These are phyloP conservation scores for Gloeostereum incarnatum DNA, from an alignment of 768 basidiomycete species.

Conservation along the genomic window DNA sequence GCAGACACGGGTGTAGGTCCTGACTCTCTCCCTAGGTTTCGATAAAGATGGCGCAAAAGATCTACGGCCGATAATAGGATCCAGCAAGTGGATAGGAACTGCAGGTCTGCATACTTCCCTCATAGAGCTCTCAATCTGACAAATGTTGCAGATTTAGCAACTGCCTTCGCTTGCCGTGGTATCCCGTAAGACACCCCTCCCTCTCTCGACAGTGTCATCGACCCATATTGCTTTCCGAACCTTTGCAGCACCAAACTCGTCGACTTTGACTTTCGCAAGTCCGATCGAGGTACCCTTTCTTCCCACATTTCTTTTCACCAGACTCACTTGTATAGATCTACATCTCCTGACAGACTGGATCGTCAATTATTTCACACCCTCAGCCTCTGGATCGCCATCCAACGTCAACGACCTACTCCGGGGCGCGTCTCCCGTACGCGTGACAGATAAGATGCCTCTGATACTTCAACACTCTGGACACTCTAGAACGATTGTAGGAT, in stretches of 20 bases:
- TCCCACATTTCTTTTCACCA: background rate
- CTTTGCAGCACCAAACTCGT: constrained; percentile 43
- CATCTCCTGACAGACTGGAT: constrained; percentile 62
- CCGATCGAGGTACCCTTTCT: background rate
- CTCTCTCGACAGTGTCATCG: background rate
- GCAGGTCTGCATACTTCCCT: constrained; percentile 35
- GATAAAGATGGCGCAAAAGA: constrained; percentile 62
- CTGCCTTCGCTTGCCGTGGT: constrained; percentile 68
- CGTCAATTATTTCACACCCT: constrained; percentile 52
- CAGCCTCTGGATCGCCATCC: constrained; percentile 14
- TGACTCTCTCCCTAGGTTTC: constrained; percentile 37
- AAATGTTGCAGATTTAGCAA: constrained; percentile 49
- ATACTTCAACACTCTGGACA: constrained; percentile 81
- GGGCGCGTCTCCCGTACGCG: constrained; percentile 37
- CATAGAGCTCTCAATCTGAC: background rate
- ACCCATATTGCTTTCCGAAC: background rate
- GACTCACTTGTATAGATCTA: constrained; percentile 22
- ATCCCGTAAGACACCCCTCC: constrained; percentile 56
- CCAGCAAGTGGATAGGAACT: constrained; percentile 75
- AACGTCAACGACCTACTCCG: constrained; percentile 46
- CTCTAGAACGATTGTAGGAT: constrained; percentile 83
- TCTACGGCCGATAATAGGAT: constrained; percentile 45
- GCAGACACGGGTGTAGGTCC: background rate
- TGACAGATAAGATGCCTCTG: constrained; percentile 66
- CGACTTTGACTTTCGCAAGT: constrained; percentile 53